phyloP scores from a whole-genome alignment of 176 grass and related monocot species.

The Bonia amplexicaulis region DNA sequence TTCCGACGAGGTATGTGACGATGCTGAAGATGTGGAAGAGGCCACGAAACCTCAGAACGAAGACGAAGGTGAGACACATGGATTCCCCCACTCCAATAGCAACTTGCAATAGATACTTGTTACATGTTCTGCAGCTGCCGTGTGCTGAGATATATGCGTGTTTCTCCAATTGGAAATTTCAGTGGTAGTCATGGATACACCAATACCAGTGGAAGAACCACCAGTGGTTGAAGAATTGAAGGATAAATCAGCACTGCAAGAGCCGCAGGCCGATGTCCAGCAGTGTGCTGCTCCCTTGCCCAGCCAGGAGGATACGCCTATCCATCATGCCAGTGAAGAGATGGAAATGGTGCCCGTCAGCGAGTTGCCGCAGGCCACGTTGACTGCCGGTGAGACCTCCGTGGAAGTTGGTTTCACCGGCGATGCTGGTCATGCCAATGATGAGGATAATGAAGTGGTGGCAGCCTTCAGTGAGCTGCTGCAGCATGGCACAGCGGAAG shows the following conservation, averaged over 20 bases:
- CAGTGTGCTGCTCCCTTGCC: background rate
- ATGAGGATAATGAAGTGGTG: background rate
- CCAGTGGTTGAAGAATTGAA: background rate
- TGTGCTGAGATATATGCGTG: background rate
- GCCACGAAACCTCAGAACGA: background rate
- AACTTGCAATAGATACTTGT: background rate
- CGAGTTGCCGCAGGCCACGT: background rate
- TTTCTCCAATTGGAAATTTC: background rate
- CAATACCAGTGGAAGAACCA: background rate
- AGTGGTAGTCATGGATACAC: background rate
- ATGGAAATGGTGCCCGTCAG: background rate
- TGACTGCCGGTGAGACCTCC: background rate
- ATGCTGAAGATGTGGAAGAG: background rate
- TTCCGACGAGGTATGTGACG: background rate
- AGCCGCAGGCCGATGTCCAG: background rate
- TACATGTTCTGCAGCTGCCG: background rate
- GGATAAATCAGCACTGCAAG: background rate
- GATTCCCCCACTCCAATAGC: background rate
- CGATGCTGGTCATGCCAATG: background rate
- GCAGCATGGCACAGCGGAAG: background rate
- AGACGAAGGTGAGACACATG: constrained; percentile 6
- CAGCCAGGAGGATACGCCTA: background rate
- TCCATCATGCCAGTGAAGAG: background rate
- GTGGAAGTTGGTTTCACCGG: background rate
- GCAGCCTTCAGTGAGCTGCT: background rate